phyloP scores from a whole-genome alignment of 495 filamentous ascomycete species.

The Trypethelium eluteriae region DNA sequence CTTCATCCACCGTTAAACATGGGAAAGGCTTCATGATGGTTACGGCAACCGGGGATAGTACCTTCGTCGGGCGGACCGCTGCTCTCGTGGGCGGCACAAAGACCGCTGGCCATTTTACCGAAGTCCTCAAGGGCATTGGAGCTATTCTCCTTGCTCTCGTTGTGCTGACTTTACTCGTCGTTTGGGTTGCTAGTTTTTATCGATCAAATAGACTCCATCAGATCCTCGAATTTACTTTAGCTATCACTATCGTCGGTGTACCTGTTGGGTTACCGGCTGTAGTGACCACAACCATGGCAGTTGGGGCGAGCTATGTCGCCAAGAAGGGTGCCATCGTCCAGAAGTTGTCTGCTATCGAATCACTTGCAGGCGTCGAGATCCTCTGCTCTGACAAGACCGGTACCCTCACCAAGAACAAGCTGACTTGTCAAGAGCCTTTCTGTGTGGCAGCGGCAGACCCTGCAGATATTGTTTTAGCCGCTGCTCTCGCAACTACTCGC shows the following conservation, averaged over 20 bases:
- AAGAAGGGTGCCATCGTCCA: constrained; percentile 96
- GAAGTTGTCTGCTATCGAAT: constrained; percentile 92
- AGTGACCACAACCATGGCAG: constrained; percentile 93
- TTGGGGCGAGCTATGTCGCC: constrained; percentile 87
- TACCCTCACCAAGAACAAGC: constrained; percentile 88
- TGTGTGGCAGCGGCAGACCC: constrained; percentile 69
- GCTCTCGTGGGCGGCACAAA: constrained; percentile 72
- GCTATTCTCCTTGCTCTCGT: constrained; percentile 76
- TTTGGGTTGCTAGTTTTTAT: constrained; percentile 85
- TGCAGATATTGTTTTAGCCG: constrained; percentile 83
- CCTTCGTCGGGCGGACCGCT: constrained; percentile 82
- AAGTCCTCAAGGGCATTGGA: constrained; percentile 78
- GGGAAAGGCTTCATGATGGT: constrained; percentile 75
- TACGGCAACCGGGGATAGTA: constrained; percentile 75
- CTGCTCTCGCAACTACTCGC: constrained; percentile 81
- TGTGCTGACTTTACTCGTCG: constrained; percentile 66
- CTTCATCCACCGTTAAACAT: constrained; percentile 84
- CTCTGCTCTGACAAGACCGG: constrained; percentile 96
- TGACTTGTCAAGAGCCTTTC: constrained; percentile 77
- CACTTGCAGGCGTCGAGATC: constrained; percentile 87
- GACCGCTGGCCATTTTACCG: constrained; percentile 76
- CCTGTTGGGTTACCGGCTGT: constrained; percentile 94
- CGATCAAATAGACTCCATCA: constrained; percentile 65
- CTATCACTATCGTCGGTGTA: constrained; percentile 87
- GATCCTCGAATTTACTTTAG: constrained; percentile 77